These are phyloP conservation scores for Phytopythium mirpurense DNA, from an alignment of 352 stramenopile genomes.

Conservation along the genomic window DNA sequence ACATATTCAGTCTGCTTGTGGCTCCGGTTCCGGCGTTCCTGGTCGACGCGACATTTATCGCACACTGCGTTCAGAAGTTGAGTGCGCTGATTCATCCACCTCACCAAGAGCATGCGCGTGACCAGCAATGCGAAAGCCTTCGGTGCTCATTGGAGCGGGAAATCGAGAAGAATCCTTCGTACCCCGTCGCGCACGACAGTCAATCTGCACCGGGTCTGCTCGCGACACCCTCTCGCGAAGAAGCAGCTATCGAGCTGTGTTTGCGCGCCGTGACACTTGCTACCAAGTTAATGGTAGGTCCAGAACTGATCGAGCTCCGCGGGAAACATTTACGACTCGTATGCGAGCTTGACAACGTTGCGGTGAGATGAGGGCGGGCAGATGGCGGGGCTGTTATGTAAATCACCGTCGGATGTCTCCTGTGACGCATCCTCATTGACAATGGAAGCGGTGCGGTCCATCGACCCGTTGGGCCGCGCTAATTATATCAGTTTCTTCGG, in stretches of 20 bases:
- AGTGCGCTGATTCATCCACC: slow-evolving; percentile 25
- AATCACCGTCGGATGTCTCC: too few relatives aligned
- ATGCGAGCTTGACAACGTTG: slow-evolving; percentile 51
- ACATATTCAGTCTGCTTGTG: slow-evolving; percentile 12
- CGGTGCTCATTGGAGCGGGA: slow-evolving; percentile 58
- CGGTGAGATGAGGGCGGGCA: too few relatives aligned
- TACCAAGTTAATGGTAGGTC: slow-evolving; percentile 22
- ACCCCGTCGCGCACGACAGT: background rate
- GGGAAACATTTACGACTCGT: slow-evolving; percentile 28
- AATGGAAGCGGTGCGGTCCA: too few relatives aligned
- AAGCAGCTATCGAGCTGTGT: slow-evolving; percentile 15
- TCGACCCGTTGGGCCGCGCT: background rate
- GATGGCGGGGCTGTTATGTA: too few relatives aligned
- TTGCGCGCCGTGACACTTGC: slow-evolving; percentile 17
- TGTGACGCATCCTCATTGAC: too few relatives aligned
- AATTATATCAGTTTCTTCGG: background rate
- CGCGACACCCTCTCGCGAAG: background rate
- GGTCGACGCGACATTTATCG: slow-evolving; percentile 18
- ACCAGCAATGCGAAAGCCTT: slow-evolving; percentile 37
- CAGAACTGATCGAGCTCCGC: slow-evolving; percentile 40
- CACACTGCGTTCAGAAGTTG: slow-evolving; percentile 19
- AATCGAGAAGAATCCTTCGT: slow-evolving; percentile 25
- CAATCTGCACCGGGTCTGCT: background rate
- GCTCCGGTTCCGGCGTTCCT: slow-evolving; percentile 10
- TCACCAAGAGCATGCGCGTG: slow-evolving; percentile 40